A percentile compares a stretch with the other conserved stretches of the same genome.
Evolutionary conservation across 2,329 filamentous ascomycete species (phyloP).

Genomic region (Lecanicillium sp.): DNA sequence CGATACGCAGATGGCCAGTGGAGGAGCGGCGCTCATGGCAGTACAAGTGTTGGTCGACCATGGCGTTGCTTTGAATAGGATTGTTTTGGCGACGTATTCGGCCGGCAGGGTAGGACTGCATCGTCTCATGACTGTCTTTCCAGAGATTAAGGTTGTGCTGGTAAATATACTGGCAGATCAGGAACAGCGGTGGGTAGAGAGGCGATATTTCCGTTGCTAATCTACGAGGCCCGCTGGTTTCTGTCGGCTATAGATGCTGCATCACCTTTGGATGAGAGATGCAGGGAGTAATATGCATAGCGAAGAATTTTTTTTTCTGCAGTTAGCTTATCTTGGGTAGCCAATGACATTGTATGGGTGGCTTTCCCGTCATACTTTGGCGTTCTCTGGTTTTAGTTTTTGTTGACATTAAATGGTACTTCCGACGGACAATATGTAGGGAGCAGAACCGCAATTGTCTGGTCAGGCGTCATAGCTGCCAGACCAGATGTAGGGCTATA

Average conservation of each 20-base stretch:
- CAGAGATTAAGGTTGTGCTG: slow-evolving; percentile 77
- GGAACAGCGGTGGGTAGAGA: slow-evolving; percentile 85
- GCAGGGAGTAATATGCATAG: no score
- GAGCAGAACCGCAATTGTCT: no score
- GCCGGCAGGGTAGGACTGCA: slow-evolving; percentile 79
- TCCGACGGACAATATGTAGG: no score
- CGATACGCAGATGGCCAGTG: slow-evolving; percentile 91
- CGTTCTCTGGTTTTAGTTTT: no score
- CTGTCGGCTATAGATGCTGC: not conserved
- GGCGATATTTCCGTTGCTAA: slow-evolving; percentile 81
- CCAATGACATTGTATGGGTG: no score
- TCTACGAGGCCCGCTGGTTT: not conserved
- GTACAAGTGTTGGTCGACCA: slow-evolving; percentile 94
- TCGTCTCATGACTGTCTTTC: slow-evolving; percentile 80
- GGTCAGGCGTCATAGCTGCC: no score
- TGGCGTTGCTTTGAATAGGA: slow-evolving; percentile 73
- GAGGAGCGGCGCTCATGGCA: slow-evolving; percentile 81
- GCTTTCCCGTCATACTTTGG: no score
- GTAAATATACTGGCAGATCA: slow-evolving; percentile 73
- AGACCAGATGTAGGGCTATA: no score
- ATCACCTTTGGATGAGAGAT: no score
- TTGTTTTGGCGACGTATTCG: slow-evolving; percentile 89
- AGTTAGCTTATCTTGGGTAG: no score
- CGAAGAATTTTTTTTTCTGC: no score
- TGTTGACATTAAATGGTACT: no score